Evolutionary conservation across 306 rosid genomes (phyloP), one percentile per base, ranked within the genome.

Genomic region (Cicer judaicum): DNA sequence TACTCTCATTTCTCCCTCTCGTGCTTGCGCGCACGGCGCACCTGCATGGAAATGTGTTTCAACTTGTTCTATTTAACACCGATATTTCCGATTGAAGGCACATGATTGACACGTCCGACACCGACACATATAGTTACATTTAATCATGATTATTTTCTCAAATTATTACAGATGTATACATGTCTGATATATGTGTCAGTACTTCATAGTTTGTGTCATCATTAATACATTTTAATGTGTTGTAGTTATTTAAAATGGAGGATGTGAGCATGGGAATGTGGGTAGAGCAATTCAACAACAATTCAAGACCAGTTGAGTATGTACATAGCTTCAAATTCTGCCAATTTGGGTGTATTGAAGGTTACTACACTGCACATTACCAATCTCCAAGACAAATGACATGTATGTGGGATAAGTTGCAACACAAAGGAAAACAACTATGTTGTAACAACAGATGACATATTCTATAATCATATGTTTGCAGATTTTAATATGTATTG

Each of bases 201-300:
- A 29, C 36, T 29, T 29, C 36, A 16, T 42, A 43, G 10, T 1
- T 16, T 8, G 16, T 41, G 34, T 64, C 10, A 39, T n/a, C n/a
- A 5, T 4, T 64, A 65, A 65, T 18, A 0, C 18, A 42, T 18
- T 18, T 65, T 5, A 15, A 41, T 41, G 36, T 64, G 50, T 64
- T 64, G n/a, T 19, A 64, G 96, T 64, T 90, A 63, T 90, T 90
- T 78, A 90, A 90, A 79, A 90, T 90, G 96, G 96, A 90, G 72
- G 96, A 90, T 66, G 96, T 90, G 64, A 88, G 92, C 78, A 88
- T 90, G 96, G 96, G 96, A 79, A 82, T 90, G 96, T 90, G 92
- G 96, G 92, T 90, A 5, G 92, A 88, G 52, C 73, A 83, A 48
- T 90, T 88, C 77, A 90, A 90, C 87, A 72, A 71, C 55, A 50